Evolutionary conservation across 2,329 filamentous ascomycete genomes (phyloP), one percentile per base, ranked within the genome.

Genomic region (Zarea fungicola): DNA sequence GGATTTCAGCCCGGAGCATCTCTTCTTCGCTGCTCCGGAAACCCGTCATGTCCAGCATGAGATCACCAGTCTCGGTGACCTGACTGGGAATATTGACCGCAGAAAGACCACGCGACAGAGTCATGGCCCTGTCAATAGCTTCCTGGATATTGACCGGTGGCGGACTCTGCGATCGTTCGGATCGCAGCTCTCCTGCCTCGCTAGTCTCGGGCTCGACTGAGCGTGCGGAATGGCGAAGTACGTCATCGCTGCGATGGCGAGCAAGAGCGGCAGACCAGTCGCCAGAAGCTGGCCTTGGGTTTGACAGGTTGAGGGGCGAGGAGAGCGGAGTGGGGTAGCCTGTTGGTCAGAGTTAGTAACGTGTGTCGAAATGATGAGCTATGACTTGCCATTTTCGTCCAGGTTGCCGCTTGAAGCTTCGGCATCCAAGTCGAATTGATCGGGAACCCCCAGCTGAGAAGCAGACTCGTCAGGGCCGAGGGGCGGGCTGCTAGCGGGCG

Each of bases 11-110:
- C 40, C 89, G 83, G 47, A 97, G 76, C 6, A 92, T 87, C 58
- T 97, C 91, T 59, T 95, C 89, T 57, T 97, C 92, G 60, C 84
- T 95, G 64, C 85, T 88, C 67, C 96, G 97, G 71, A 96, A 96
- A 1, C 89, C 89, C 0, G 90, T 91, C 91, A 99, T 96, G 65
- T 99, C 93, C 45, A 99, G 73, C 90, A 97, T 97, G 48, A 99
- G 73, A 66, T 99, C 93, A 14, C 93, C 93, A 1, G 81, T 86
- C 50, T 95, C 90, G 1, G 87, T 97, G n/a, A 99, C 84, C 55
- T 89, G 85, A 50, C 86, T 93, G 6, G 90, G 89, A 51, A 99
- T 97, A 62, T 97, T 96, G 41, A 87, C 93, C 3, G 83, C 85
- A 39, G 88, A 88, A 3, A 99, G 77, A 64, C 91, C 91, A 63